Conservation (phyloP, 805 yeast genomes). For the Maudiozyma turicensis region DNA sequence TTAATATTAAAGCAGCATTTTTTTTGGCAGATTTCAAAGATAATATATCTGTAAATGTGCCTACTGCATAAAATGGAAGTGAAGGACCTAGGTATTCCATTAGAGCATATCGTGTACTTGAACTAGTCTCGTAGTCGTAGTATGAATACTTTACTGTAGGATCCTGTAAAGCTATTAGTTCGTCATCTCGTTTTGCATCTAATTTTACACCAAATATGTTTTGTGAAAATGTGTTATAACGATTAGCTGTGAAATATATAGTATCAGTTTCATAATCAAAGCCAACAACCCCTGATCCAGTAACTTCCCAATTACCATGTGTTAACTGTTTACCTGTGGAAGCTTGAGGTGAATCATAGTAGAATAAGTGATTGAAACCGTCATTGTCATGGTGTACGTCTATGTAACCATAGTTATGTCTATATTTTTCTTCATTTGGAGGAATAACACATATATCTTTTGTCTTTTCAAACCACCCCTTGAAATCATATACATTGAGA, state of each 20-base stretch:
- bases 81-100: constrained; percentile 21
- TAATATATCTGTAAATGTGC: constrained; percentile 11
- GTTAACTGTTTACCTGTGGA: constrained; percentile 36
- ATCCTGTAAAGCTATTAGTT: constrained; percentile 12
- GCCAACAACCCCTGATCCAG: constrained; percentile 35
- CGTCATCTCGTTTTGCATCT: constrained; percentile 4
- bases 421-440: constrained; percentile 21
- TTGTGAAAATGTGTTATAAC: constrained; percentile 36
- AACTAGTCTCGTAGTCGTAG: constrained; percentile 44
- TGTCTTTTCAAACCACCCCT: constrained; percentile 53
- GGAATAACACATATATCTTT: constrained; percentile 34
- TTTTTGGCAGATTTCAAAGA: constrained; percentile 8
- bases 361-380: constrained; percentile 57
- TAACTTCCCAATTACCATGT: constrained; percentile 42
- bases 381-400: constrained; percentile 44
- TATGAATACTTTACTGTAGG: constrained; percentile 14
- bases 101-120: constrained; percentile 41
- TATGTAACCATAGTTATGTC: constrained; percentile 43
- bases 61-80: constrained; percentile 14
- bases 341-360: constrained; percentile 39
- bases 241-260: constrained; percentile 51
- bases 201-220: constrained; percentile 48
- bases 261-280: constrained; percentile 39
- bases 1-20: constrained; percentile 8
- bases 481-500: constrained; percentile 35